phyloP scores from a whole-genome alignment of 352 stramenopile species.

The Blastocystis sp. region DNA sequence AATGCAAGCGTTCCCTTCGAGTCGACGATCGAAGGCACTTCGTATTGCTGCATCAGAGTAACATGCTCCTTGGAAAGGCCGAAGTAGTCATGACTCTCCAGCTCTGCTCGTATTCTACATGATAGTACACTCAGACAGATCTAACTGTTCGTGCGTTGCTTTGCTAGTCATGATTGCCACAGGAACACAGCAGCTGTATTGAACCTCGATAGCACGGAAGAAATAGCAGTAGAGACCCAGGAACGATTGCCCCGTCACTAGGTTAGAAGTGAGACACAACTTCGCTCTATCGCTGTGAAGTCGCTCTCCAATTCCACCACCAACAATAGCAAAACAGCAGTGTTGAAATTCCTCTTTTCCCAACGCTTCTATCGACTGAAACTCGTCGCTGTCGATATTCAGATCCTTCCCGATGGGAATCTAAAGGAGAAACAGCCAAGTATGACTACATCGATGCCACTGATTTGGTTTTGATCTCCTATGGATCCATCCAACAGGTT shows the following conservation, averaged over 20 bases:
- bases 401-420: constrained; percentile 66
- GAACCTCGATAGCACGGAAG: background rate
- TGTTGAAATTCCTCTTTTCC: constrained; percentile 66
- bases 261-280: constrained; percentile 71
- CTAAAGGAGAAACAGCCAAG: background rate
- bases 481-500: background rate
- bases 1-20: constrained; percentile 75
- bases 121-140: background rate
- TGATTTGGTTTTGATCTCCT: background rate
- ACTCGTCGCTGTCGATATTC: constrained; percentile 70
- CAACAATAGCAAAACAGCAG: constrained; percentile 89
- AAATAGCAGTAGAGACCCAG: background rate
- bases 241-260: background rate
- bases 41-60: constrained; percentile 91
- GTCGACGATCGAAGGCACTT: constrained; percentile 80
- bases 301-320: constrained; percentile 90
- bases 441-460: background rate
- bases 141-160: constrained; percentile 83
- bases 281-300: constrained; percentile 93
- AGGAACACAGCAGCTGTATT: constrained; percentile 69
- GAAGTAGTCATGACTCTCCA: constrained; percentile 83
- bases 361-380: constrained; percentile 69
- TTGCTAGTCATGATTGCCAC: constrained; percentile 94
- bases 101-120: constrained; percentile 53
- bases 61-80: constrained; percentile 81